A percentile compares a stretch with the other conserved stretches of the same genome.
Conservation (phyloP, 2,329 filamentous ascomycete genomes). For the Ambrosiella cleistominuta region DNA sequence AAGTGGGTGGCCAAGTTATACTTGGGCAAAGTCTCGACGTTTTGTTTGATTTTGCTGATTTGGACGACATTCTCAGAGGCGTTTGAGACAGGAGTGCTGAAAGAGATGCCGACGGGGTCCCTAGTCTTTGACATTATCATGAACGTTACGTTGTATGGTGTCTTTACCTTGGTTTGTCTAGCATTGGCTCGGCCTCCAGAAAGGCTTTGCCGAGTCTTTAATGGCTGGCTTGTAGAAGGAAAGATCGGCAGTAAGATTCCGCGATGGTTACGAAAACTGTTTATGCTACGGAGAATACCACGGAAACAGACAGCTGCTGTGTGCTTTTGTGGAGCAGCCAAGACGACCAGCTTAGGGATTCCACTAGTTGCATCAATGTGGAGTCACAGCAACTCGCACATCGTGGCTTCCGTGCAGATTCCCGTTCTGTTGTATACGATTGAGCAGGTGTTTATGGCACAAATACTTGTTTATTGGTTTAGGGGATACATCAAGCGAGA, state of each 20-base stretch:
- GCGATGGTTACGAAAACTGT: slow-evolving; percentile 17
- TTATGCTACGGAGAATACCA: slow-evolving; percentile 34
- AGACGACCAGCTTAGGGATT: slow-evolving; percentile 53
- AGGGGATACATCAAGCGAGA: slow-evolving; percentile 25
- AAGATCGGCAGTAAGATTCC: slow-evolving; percentile 17
- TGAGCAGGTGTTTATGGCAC: slow-evolving; percentile 34
- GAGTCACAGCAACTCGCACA: slow-evolving; percentile 32
- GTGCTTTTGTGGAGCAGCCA: slow-evolving; percentile 57
- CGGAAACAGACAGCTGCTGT: slow-evolving; percentile 49
- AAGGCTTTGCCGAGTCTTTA: slow-evolving; percentile 19
- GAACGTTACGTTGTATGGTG: slow-evolving; percentile 42
- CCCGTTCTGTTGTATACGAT: slow-evolving; percentile 45
- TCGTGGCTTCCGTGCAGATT: slow-evolving; percentile 42
- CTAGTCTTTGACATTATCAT: slow-evolving; percentile 51
- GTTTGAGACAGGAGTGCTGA: slow-evolving; percentile 46
- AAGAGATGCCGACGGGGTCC: slow-evolving; percentile 38
- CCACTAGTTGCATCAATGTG: slow-evolving; percentile 54
- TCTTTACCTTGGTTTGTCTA: slow-evolving; percentile 47
- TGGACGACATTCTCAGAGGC: slow-evolving; percentile 51
- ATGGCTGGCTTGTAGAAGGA: slow-evolving; percentile 21
- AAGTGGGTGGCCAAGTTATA: slow-evolving; percentile 36
- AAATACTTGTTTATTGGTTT: slow-evolving; percentile 29
- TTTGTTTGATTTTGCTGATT: slow-evolving; percentile 30
- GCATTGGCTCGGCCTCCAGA: slow-evolving; percentile 28
- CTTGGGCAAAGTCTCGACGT: slow-evolving; percentile 29